Conservation (phyloP, 306 rosid species). For the Betula pendula region DNA sequence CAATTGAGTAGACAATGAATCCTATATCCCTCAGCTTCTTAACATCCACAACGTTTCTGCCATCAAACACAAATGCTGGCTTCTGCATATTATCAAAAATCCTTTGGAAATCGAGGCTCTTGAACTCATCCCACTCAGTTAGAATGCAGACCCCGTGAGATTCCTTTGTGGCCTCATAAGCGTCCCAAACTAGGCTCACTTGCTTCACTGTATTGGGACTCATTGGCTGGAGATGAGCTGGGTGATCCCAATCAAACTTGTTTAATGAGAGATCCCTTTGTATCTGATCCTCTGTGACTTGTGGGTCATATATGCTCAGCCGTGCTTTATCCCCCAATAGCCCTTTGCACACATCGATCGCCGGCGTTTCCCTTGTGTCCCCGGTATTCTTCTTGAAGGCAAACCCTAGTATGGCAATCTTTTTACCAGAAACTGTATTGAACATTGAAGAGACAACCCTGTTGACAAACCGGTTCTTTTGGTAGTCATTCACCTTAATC, state of each 20-base stretch:
- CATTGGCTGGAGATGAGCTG: slow-evolving; percentile 49
- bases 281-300: slow-evolving; percentile 64
- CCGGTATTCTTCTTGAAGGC: slow-evolving; percentile 86
- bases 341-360: slow-evolving; percentile 81
- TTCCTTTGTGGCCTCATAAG: slow-evolving; percentile 64
- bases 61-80: slow-evolving; percentile 85
- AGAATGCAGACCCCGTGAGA: slow-evolving; percentile 86
- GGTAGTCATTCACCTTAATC: slow-evolving; percentile 78
- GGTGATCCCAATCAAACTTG: slow-evolving; percentile 62
- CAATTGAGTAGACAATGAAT: slow-evolving; percentile 72
- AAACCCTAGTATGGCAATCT: slow-evolving; percentile 72
- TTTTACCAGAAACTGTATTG: slow-evolving; percentile 77
- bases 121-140: slow-evolving; percentile 90
- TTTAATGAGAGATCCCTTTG: slow-evolving; percentile 54
- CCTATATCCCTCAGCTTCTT: slow-evolving; percentile 69
- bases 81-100: slow-evolving; percentile 66
- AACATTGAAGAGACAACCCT: slow-evolving; percentile 76
- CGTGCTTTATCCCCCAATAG: slow-evolving; percentile 67
- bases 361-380: slow-evolving; percentile 84
- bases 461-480: slow-evolving; percentile 73
- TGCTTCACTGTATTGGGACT: slow-evolving; percentile 43
- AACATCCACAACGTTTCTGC: slow-evolving; percentile 65
- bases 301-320: slow-evolving; percentile 68
- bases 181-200: slow-evolving; percentile 51
- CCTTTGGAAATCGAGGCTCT: slow-evolving; percentile 62